Evolutionary conservation across 2,329 filamentous ascomycete species (phyloP), one percentile per base, ranked within the genome.

Genomic region (Chaetomiaceae sp.): DNA sequence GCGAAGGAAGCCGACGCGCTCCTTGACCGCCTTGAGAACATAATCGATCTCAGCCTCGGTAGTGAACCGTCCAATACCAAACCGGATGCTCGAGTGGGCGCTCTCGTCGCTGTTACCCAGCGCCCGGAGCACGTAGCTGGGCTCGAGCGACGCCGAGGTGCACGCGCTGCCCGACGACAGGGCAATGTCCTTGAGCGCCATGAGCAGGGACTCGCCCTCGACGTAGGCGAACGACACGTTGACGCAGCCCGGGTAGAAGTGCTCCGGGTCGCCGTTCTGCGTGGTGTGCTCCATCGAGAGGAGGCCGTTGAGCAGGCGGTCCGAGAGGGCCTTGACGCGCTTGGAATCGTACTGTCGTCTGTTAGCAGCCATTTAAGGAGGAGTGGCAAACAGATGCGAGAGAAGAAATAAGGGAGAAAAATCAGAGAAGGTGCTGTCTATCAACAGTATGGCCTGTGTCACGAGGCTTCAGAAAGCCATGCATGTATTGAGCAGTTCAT

Each of bases 221-320:
- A 99, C 91, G 66, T 99, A 99, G 31, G 94, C 92, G 67, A 99
- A 99, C 0, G 94, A 99, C 11, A 99, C 88, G 70, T 99, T 99
- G 57, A 99, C 92, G 64, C 94, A 99, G 59, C 94, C 94, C 2
- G 94, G 91, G 69, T 99, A 99, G 71, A 95, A 95, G 48, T 83
- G 80, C 4, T 87, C 72, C 2, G 85, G 79, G 63, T 94, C 90
- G 47, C 94, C 94, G 66, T 99, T 99, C 63, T 96, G 85, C 8
- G 80, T 82, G 2, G 94, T 96, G 72, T 99, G 94, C 69, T 97
- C 94, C 75, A 99, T 82, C 6, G 89, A 72, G 19, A 99, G 77
- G 3, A 99, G 84, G 2, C 91, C 91, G 17, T 88, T 83, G 37
- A 89, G 78, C 23, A 99, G 80, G 49, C 88, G 85, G 67, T 95